Evolutionary conservation across 192 early-diverging fungal genomes (phyloP), one percentile per base, ranked within the genome.

Genomic region (Coemansia sp.): DNA sequence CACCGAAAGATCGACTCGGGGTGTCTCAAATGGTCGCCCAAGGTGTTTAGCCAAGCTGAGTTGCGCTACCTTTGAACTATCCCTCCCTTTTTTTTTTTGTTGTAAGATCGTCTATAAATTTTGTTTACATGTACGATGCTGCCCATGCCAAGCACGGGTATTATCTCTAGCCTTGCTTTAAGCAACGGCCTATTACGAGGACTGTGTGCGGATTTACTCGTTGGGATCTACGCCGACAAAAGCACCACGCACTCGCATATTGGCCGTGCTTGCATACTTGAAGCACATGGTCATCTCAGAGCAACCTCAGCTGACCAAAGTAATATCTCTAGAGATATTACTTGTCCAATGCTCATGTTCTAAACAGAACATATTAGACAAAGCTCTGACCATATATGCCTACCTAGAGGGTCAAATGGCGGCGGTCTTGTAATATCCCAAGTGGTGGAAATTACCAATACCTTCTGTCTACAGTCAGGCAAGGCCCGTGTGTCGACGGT

Each of bases 1-100:
- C 86, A 86, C 68, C 86, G 92, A 19, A 87, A 78, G 59, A 94
- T 99, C 69, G 92, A 93, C 63, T 86, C 95, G 17, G 77, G 84
- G 33, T 93, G 90, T 46, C 73, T 93, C n/a, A 78, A 89, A 55
- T 93, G 93, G 92, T 88, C 87, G 55, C 93, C 93, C 40, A 89
- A 92, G 62, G 87, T 90, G 67, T 94, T 94, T 69, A 86, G 91
- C 6, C 86, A 89, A 42, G 88, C 90, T 1, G 90, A 92, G 68
- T 71, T 94, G 37, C 86, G 91, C 16, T 94, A 90, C 65, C 70
- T 92, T 47, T 92, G 26, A 53, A 30, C 17, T 49, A 49, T 47
- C 17, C 2, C 1, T n/a, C 35, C 35, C 35, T 37, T 37, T 7
- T 37, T 16, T 52, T 1, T 26, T 26, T 23, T 23, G 23, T 6